Base-by-base conservation (phyloP, 352 stramenopile species). In the Saprolegnia diclina region DNA sequence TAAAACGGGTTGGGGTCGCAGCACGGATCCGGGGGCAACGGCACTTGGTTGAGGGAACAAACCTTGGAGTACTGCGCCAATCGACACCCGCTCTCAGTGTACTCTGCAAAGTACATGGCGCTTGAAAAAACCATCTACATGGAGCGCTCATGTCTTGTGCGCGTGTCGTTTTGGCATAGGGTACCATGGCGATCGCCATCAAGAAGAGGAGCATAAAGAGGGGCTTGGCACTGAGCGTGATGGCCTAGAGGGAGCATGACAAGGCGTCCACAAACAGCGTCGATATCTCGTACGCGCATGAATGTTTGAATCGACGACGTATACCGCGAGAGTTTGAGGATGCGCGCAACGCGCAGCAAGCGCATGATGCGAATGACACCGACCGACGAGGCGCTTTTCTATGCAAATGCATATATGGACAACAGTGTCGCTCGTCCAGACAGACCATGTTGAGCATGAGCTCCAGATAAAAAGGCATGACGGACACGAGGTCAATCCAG, bases 321-420 rank as follows among this genome's bases (percentile, higher is more conserved):
- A 57, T 95, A 94, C 14, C 86, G 80, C 21, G 86, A 93, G 74
- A 95, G 89, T 72, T 95, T 95, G 46, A 96, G 75, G 21, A 96
- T 85, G 13, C 89, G 82, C 0, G 85, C 82, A 0, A 96, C 85
- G 13, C 88, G 83, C 9, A 82, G 87, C 55, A 96, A 83, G 1
- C 89, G 85, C 7, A 95, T 81, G 45, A 96, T 89, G 37, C 89
- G 79, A 55, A 96, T 84, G 18, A 88, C 85, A 5, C 81, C 80
- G 22, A 92, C 83, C 13, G 77, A 85, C 5, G 74, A 72, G 4
- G 32, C 53, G 42, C 77, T 81, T 69, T 89, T 89, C 54, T 91
- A 62, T 9, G 5, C 0, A 4, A 37, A 13, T 9, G 10, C 13
- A 19, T 42, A 10, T 11, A 18, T 3, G 14, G 14, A 46, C n/a